Evolutionary conservation across 2,329 filamentous ascomycete genomes (phyloP), one percentile per base, ranked within the genome.

Genomic region (Fusarium globosum): DNA sequence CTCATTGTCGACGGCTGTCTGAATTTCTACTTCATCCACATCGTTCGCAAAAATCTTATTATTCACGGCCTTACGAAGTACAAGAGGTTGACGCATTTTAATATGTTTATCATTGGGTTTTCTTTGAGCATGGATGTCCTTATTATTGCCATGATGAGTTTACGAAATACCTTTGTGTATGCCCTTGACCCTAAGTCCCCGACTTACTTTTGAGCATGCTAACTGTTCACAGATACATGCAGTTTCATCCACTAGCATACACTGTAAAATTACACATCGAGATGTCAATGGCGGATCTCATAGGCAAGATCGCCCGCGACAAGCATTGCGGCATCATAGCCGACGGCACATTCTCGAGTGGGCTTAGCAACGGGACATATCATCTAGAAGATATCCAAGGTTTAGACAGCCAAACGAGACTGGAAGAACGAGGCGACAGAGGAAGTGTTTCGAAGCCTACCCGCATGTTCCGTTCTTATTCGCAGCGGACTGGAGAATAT

Each of bases 201-300:
- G 7, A 12, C 28, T 13, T n/a, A 9, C 28, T 7, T 18, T 7
- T 4, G 9, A 9, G 15, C 7, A 26, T 39, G 28, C 57, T 65
- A 21, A 66, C 38, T 28, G 4, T 14, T 20, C 10, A 6, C 14
- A 77, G 77, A 38, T 79, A 87, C 69, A 83, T 87, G 68, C 85
- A 87, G 73, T 86, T 88, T 73, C 86, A 88, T 62, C 86, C 86
- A 0, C 79, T 88, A 8, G 86, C 86, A 18, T 88, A 88, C 72
- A 82, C 85, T n/a, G 85, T 88, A 52, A 88, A 88, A 64, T 81
- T 88, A 42, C 85, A 88, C 71, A 88, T 88, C 69, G 86, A 88
- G 74, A 85, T 88, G 83, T 84, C 83, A 18, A 88, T 88, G 86
- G 86, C 86, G 56, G 84, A 85, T 41, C 83, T 88, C 30, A 88